Evolutionary conservation across 2,329 filamentous ascomycete genomes (phyloP), one percentile per base, ranked within the genome.

Genomic region (Gaeumannomyces tritici): DNA sequence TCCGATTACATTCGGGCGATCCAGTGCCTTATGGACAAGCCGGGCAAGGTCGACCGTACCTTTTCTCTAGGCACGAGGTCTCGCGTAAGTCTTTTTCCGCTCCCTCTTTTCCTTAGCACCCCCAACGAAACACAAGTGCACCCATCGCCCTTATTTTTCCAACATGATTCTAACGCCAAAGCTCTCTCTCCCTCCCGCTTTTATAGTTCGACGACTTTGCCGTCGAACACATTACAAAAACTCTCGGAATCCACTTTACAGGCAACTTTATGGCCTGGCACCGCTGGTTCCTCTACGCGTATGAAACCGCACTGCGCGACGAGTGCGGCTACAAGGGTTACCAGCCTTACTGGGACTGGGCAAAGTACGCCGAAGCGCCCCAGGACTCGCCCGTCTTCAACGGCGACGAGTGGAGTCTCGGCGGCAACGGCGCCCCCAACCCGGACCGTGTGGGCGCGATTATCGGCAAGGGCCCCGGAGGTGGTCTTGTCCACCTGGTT

Each of bases 301-400:
- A 70, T 65, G 72, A 73, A 63, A 66, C 68, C 47, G 68, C 71
- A 2, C 67, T 73, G n/a, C 66, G 70, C 13, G 64, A 70, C n/a
- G 72, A 73, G 64, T 73, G 72, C 62, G 70, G 70, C 54, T 73
- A 78, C 67, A 72, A 65, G 8, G 76, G 76, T 24, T 72, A 70
- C 62, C 76, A 78, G 33, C 76, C 76, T 3, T 82, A 81, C 68
- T 79, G 78, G 76, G 74, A 80, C 68, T 82, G 78, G 78, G 67
- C 72, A 5, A 70, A 73, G 27, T 76, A 73, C 57, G 72, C 73
- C 35, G 66, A 66, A 2, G 72, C 71, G n/a, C 69, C 76, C 57
- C 66, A 72, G 55, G 75, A 69, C 64, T 80, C 78, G 1, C 71
- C 78, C 13, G 70, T 82, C 61, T 81, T 81, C 64, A 78, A 83